These are phyloP conservation scores for Coemansia sp. DNA, from an alignment of 192 early-diverging fungal species.

Conservation along the genomic window DNA sequence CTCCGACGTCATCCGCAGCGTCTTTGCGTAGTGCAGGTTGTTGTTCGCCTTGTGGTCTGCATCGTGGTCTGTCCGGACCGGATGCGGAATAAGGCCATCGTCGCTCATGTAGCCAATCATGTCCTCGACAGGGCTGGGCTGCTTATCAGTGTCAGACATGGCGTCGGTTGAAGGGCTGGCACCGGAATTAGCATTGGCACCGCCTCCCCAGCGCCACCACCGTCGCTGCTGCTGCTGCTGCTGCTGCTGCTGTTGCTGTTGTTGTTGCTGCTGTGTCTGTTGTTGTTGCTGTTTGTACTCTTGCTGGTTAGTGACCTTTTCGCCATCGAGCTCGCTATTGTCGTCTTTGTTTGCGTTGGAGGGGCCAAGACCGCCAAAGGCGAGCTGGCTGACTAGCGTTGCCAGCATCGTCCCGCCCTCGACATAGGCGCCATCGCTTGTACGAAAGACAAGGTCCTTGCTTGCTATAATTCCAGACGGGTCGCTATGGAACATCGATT, in stretches of 20 bases:
- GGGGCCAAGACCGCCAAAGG: conserved; percentile 25
- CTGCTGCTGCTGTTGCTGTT: neutral
- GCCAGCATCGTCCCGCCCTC: conserved; percentile 35
- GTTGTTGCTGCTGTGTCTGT: neutral
- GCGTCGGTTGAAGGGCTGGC: neutral
- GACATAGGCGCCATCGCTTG: conserved; percentile 17
- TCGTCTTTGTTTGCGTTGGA: neutral
- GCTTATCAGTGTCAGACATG: neutral
- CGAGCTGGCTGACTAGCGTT: conserved; percentile 43
- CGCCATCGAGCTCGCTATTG: neutral
- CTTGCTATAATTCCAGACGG: conserved; percentile 25
- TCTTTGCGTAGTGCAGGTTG: conserved; percentile 72
- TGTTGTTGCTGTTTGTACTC: neutral
- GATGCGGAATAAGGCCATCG: conserved; percentile 24
- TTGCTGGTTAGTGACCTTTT: neutral
- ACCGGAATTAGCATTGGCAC: neutral
- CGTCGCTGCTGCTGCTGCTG: conserved; percentile 16
- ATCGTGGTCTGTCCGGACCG: conserved; percentile 22
- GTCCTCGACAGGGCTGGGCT: conserved; percentile 11
- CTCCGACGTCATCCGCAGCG: conserved; percentile 86
- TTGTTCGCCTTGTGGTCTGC: neutral
- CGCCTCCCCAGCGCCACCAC: conserved; percentile 29
- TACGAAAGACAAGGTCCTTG: conserved; percentile 27
- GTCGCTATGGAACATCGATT: conserved; percentile 17
- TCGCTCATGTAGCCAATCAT: conserved; percentile 39